A percentile compares a stretch with the other conserved stretches of the same genome.
Conservation (phyloP, 805 yeast species). For the Yueomyces sinensis region DNA sequence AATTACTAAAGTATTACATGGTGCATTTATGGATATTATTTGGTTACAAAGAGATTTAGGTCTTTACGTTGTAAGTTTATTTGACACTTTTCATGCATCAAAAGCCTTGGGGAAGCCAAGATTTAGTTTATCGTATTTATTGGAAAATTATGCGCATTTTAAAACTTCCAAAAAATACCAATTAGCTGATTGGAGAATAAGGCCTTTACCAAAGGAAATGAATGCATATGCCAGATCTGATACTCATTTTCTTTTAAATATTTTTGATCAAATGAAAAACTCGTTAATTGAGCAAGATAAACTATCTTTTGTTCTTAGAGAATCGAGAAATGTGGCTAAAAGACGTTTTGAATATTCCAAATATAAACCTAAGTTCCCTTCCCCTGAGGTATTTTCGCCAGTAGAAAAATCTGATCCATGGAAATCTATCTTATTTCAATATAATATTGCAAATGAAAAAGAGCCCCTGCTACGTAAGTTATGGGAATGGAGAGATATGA, state of each 20-base stretch:
- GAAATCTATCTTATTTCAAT: constrained; percentile 46
- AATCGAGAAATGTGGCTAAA: constrained; percentile 67
- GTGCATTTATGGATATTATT: constrained; percentile 91
- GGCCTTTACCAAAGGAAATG: constrained; percentile 74
- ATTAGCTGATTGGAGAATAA: constrained; percentile 88
- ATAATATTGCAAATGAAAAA: constrained; percentile 43
- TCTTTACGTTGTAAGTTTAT: constrained; percentile 71
- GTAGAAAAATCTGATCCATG: constrained; percentile 53
- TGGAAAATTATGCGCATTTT: constrained; percentile 71
- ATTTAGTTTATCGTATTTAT: constrained; percentile 69
- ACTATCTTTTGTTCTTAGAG: constrained; percentile 50
- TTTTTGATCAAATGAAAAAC: constrained; percentile 63
- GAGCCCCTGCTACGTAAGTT: constrained; percentile 45
- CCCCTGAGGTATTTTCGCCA: constrained; percentile 33
- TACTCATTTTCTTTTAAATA: constrained; percentile 78
- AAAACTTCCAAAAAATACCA: constrained; percentile 90
- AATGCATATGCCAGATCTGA: constrained; percentile 83
- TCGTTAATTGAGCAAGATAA: constrained; percentile 39
- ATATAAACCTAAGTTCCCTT: constrained; percentile 33
- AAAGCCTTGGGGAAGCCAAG: constrained; percentile 66
- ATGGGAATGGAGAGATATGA: constrained; percentile 70
- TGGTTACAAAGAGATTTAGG: constrained; percentile 97
- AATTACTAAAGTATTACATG: constrained; percentile 83
- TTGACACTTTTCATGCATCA: constrained; percentile 90
- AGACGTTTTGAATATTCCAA: constrained; percentile 72